Evolutionary conservation across 352 stramenopile species (phyloP).

Genomic region (Pythium aquatile): DNA sequence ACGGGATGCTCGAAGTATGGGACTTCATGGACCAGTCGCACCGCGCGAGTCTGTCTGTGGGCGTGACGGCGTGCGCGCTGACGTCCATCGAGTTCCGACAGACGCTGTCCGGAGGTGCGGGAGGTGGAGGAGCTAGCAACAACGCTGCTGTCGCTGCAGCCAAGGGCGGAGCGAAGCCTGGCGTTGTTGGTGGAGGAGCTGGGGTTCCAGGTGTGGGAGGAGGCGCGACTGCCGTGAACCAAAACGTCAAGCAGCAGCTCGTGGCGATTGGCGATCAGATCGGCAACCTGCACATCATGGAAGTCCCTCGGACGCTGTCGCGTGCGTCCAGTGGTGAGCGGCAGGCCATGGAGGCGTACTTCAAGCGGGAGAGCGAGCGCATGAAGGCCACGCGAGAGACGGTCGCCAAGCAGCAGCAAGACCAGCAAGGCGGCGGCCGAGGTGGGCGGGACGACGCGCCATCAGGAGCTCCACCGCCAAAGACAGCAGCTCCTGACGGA

Average conservation of each 20-base stretch:
- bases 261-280: slow-evolving; percentile 90
- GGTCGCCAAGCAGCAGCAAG: slow-evolving; percentile 17
- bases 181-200: background rate
- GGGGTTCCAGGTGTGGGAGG: slow-evolving; percentile 1
- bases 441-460: slow-evolving; percentile 13
- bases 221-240: slow-evolving; percentile 17
- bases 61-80: slow-evolving; percentile 82
- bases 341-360: slow-evolving; percentile 82
- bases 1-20: slow-evolving; percentile 92
- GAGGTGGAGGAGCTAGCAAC: slow-evolving; percentile 7
- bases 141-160: slow-evolving; percentile 8
- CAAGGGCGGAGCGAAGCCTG: background rate
- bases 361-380: slow-evolving; percentile 87
- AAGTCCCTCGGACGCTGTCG: slow-evolving; percentile 88
- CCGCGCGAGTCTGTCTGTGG: slow-evolving; percentile 71
- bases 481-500: slow-evolving; percentile 19
- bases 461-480: slow-evolving; percentile 16
- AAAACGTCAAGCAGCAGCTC: slow-evolving; percentile 84
- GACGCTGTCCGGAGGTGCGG: slow-evolving; percentile 15
- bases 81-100: slow-evolving; percentile 85
- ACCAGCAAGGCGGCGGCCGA: slow-evolving; percentile 6
- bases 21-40: slow-evolving; percentile 93
- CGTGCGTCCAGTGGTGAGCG: slow-evolving; percentile 81
- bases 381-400: slow-evolving; percentile 45
- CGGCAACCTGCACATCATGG: slow-evolving; percentile 92